Percentiles rank a stretch among this genome's conserved stretches.
These are phyloP conservation scores for Entomortierella beljakovae DNA, from an alignment of 192 early-diverging fungal genomes.

Conservation along the genomic window DNA sequence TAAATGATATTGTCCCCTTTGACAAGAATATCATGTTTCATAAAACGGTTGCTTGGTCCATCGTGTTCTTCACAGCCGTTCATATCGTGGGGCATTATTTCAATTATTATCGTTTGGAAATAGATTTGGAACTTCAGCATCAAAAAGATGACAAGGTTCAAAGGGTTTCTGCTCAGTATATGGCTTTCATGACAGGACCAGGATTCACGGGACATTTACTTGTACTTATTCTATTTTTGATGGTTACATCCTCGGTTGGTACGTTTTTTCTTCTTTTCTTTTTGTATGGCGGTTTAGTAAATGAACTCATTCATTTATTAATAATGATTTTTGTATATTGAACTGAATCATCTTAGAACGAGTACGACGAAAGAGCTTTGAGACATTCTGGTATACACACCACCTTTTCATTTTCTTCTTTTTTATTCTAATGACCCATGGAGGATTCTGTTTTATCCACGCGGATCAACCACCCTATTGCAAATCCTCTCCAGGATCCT, in stretches of 20 bases:
- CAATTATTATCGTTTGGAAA: constrained; percentile 75
- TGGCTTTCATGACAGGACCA: constrained; percentile 76
- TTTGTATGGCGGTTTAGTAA: not conserved
- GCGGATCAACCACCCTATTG: constrained; percentile 71
- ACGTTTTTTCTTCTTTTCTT: constrained; percentile 42
- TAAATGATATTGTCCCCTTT: constrained; percentile 83
- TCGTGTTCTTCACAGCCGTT: constrained; percentile 80
- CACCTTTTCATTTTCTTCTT: constrained; percentile 90
- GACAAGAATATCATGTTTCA: constrained; percentile 88
- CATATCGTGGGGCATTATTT: constrained; percentile 82
- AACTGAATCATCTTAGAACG: constrained; percentile 29
- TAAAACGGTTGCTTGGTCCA: constrained; percentile 82
- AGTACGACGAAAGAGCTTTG: constrained; percentile 70
- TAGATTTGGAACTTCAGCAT: not conserved
- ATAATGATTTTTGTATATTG: not conserved
- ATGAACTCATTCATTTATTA: not conserved
- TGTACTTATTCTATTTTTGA: constrained; percentile 76
- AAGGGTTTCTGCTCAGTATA: constrained; percentile 44
- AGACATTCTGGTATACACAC: constrained; percentile 90
- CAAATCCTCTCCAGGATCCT: constrained; percentile 78
- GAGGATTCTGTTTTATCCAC: constrained; percentile 88
- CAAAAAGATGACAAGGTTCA: not conserved
- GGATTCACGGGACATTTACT: constrained; percentile 87
- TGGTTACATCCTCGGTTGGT: constrained; percentile 78
- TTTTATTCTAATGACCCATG: constrained; percentile 82